phyloP scores from a whole-genome alignment of 2,329 filamentous ascomycete genomes.

The Aspergillus carbonarius region DNA sequence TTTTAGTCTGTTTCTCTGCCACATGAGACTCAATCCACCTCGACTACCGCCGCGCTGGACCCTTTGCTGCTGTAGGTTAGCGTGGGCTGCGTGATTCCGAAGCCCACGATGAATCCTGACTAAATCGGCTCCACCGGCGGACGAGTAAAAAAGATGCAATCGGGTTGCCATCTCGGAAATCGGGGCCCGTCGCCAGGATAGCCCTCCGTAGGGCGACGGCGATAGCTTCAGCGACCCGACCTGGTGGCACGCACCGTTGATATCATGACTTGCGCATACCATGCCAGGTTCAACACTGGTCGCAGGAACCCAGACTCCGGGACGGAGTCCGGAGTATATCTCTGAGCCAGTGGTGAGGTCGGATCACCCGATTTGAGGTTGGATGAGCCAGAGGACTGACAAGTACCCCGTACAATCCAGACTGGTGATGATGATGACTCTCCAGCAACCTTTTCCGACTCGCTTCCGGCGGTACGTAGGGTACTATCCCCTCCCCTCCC shows the following conservation, averaged over 20 bases:
- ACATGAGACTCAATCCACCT: conserved; percentile 19
- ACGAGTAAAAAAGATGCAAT: conserved; percentile 8
- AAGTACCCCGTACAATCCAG: conserved; percentile 1
- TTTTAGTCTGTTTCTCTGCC: conserved; percentile 16
- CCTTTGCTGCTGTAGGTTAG: conserved; percentile 10
- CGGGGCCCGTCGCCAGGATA: not conserved
- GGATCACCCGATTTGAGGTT: not conserved
- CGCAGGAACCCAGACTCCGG: not conserved
- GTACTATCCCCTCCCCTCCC: not conserved
- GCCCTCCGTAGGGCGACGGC: not conserved
- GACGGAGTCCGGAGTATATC: conserved; percentile 4
- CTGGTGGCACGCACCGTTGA: too few species aligned
- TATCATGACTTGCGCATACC: not conserved
- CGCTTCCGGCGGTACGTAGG: too few species aligned
- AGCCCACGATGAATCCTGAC: not conserved
- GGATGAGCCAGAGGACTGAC: not conserved
- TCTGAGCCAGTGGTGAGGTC: not conserved
- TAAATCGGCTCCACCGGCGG: conserved; percentile 12
- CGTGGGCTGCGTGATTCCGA: not conserved
- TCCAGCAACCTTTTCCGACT: not conserved
- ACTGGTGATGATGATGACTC: not conserved
- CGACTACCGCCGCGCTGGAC: conserved; percentile 7
- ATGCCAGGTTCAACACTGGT: not conserved
- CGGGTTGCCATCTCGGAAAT: conserved; percentile 19
- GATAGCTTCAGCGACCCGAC: not conserved